Evolutionary conservation across 2,329 filamentous ascomycete species (phyloP).

Genomic region (Pseudocercospora pini-densiflorae): DNA sequence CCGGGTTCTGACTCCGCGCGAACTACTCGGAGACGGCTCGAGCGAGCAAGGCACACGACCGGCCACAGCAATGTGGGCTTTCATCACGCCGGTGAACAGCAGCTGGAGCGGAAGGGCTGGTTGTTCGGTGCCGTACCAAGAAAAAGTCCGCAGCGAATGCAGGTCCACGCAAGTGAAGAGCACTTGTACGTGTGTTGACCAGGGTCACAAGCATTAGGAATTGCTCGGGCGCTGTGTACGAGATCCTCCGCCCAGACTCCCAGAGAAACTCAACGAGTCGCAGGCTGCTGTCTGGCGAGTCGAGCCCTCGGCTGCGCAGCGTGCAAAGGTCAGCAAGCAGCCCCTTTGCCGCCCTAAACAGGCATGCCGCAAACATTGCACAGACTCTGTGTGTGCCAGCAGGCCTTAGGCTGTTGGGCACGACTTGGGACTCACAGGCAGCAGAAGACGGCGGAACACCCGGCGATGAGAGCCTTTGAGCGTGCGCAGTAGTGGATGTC

Average conservation of each 20-base stretch:
- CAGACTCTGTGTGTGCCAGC: not conserved
- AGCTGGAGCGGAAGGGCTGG: slow-evolving; percentile 2
- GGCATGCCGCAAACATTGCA: slow-evolving; percentile 6
- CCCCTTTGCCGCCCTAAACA: slow-evolving; percentile 2
- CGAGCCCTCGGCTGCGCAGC: not conserved
- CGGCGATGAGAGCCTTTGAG: slow-evolving; percentile 3
- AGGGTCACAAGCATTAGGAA: slow-evolving; percentile 2
- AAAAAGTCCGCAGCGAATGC: not conserved
- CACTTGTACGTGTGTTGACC: not conserved
- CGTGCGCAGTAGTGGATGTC: not conserved
- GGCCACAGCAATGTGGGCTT: not conserved
- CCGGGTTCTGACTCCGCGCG: slow-evolving; percentile 7
- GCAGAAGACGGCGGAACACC: slow-evolving; percentile 3
- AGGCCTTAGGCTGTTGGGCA: not conserved
- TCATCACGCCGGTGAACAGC: not conserved
- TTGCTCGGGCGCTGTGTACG: slow-evolving; percentile 6
- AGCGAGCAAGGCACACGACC: slow-evolving; percentile 8
- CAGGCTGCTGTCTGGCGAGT: slow-evolving; percentile 7
- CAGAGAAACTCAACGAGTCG: slow-evolving; percentile 4
- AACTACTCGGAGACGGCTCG: slow-evolving; percentile 9
- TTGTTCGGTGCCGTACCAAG: slow-evolving; percentile 1
- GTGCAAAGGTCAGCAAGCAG: slow-evolving; percentile 4
- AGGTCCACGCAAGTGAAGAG: slow-evolving; percentile 4
- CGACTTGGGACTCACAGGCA: slow-evolving; percentile 1
- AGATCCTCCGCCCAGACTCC: not conserved